Evolutionary conservation across 768 basidiomycete genomes (phyloP).

Genomic region (Tulasnella sp.): DNA sequence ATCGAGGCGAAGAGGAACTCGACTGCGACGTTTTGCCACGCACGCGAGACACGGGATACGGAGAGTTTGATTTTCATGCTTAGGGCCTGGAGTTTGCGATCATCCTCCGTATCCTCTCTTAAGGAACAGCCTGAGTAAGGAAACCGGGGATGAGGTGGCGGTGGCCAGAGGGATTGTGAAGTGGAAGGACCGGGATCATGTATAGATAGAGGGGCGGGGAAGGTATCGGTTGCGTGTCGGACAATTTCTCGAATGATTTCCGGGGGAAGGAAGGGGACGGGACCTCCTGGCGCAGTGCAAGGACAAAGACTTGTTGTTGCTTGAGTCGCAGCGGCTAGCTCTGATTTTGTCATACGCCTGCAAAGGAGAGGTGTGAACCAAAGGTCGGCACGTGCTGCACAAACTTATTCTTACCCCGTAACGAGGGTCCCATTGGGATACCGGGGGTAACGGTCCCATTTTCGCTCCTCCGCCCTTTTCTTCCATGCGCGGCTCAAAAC

Average conservation of each 20-base stretch:
- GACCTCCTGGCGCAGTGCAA: not conserved
- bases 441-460: not conserved
- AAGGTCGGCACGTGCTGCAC: not conserved
- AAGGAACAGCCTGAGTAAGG: not conserved
- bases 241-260: not conserved
- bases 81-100: not conserved
- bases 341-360: not conserved
- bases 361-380: not conserved
- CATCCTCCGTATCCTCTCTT: not conserved
- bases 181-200: not conserved
- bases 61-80: not conserved
- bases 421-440: not conserved
- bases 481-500: not conserved
- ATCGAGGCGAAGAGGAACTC: constrained; percentile 2
- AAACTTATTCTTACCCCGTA: not conserved
- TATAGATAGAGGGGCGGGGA: not conserved
- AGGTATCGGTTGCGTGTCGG: not conserved
- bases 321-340: not conserved
- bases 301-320: not conserved
- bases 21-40: not conserved
- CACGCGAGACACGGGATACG: not conserved
- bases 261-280: not conserved
- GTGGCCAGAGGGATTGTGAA: not conserved
- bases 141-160: not conserved
- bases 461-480: not conserved